Base-by-base conservation (phyloP, 228 moss, liverwort and hornwort species). In the Sphagnum magellanicum region DNA sequence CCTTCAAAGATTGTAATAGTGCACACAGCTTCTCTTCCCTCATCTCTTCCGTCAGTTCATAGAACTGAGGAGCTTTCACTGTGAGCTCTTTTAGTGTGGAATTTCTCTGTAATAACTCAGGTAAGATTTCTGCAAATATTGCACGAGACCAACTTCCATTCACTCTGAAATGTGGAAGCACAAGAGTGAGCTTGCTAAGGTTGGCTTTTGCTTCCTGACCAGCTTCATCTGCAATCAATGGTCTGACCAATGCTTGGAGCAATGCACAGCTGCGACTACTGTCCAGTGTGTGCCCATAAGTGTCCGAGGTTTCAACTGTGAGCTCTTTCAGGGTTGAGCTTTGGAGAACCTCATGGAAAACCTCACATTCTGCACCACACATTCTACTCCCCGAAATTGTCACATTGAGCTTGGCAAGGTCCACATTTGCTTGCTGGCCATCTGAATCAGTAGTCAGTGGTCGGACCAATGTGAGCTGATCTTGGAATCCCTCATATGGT, bases 21-120 rank as follows among this genome's bases (percentile, higher is more conserved):
- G 15, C 52, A 48, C 55, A 63, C 9, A 71, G 63, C 52, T 64
- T 52, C 17, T 4, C 13, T 13, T 71, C 71, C 9, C 64, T 52
- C 51, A 71, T 12, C 32, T 32, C 3, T 32, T 32, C 32, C 32
- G 3, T 32, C 32, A 3, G 32, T 15, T 32, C 52, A 71, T 32
- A 17, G 16, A 55, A 51, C 7, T 50, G 52, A 4, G 50, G 15
- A 50, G 47, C 64, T 64, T 49, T 50, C 0, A 70, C 60, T 16
- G 10, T 15, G 49, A 70, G 70, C 52, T 61, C 60, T 61, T 17
- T n/a, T 61, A 70, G 15, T 17, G 59, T 32, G 13, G 48, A 50
- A 49, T 70, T 70, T 8, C 48, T 50, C 15, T 52, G 32, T 32
- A 32, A 32, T 32, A 32, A 32, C 32, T 3, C 32, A 32, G 32